Evolutionary conservation across 805 yeast genomes (phyloP).

Genomic region (Starmerella ratchasimensis): DNA sequence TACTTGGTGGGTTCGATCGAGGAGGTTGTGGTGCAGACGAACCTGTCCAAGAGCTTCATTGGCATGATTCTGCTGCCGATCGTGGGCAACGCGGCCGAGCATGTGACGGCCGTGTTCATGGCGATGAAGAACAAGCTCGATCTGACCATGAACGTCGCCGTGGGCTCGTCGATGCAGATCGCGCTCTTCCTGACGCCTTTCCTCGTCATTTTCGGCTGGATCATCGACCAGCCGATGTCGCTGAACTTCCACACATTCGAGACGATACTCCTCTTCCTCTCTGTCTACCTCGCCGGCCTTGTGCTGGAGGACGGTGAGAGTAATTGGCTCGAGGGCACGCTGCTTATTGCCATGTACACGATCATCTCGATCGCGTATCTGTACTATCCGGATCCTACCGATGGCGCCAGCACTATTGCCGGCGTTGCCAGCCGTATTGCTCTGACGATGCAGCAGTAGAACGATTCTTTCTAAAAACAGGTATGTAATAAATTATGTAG

Average conservation of each 20-base stretch:
- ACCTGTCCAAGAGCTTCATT: conserved; percentile 85
- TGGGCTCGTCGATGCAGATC: conserved; percentile 90
- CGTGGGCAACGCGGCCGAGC: conserved; percentile 98
- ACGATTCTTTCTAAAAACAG: no score
- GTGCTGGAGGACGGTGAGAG: conserved; percentile 86
- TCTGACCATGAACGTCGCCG: conserved; percentile 89
- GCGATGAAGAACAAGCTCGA: conserved; percentile 94
- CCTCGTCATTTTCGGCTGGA: conserved; percentile 91
- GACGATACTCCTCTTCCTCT: conserved; percentile 78
- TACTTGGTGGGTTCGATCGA: conserved; percentile 88
- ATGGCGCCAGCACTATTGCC: no score
- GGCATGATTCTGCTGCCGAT: conserved; percentile 90
- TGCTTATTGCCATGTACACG: conserved; percentile 75
- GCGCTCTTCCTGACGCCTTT: conserved; percentile 92
- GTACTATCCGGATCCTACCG: conserved; percentile 53
- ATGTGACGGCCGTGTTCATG: conserved; percentile 89
- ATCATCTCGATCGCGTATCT: conserved; percentile 83
- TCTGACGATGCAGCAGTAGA: no score
- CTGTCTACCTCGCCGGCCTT: conserved; percentile 78
- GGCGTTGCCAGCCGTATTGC: no score
- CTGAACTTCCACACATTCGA: conserved; percentile 85
- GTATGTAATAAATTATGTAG: no score
- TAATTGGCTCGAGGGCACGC: conserved; percentile 93
- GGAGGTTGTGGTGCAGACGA: conserved; percentile 67
- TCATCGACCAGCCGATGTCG: conserved; percentile 79